Evolutionary conservation across 2,329 filamentous ascomycete genomes (phyloP).

Genomic region (Neoscytalidium dimidiatum): DNA sequence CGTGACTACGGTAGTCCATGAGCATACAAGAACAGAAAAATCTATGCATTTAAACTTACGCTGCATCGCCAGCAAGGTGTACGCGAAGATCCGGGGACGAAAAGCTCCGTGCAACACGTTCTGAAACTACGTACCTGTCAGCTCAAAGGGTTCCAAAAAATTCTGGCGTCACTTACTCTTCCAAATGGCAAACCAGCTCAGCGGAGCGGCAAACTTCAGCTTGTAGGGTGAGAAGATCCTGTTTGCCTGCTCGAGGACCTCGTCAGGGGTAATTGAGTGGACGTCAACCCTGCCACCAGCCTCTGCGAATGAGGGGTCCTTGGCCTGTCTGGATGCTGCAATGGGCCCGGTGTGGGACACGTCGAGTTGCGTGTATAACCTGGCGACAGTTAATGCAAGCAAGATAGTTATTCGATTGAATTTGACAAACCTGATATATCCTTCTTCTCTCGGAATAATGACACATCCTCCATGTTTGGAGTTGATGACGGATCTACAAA

Average conservation of each 20-base stretch:
- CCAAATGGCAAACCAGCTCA: slow-evolving; percentile 42
- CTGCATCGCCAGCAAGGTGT: slow-evolving; percentile 36
- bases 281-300: slow-evolving; percentile 32
- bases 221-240: slow-evolving; percentile 37
- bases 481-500: slow-evolving; percentile 20
- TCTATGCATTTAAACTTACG: slow-evolving; percentile 25
- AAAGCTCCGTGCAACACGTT: slow-evolving; percentile 35
- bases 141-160: too few relatives aligned
- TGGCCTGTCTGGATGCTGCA: slow-evolving; percentile 21
- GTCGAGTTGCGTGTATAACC: slow-evolving; percentile 35
- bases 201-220: slow-evolving; percentile 32
- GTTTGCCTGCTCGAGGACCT: slow-evolving; percentile 37
- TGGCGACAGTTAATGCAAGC: slow-evolving; percentile 28
- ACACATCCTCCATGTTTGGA: slow-evolving; percentile 34
- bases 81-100: slow-evolving; percentile 34
- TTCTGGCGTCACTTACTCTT: slow-evolving; percentile 17
- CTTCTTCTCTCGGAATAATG: slow-evolving; percentile 38
- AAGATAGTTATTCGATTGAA: not conserved
- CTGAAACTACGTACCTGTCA: slow-evolving; percentile 26
- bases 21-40: not conserved
- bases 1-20: slow-evolving; percentile 25
- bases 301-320: slow-evolving; percentile 29
- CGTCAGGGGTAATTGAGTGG: slow-evolving; percentile 39
- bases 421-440: slow-evolving; percentile 24
- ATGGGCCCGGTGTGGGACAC: slow-evolving; percentile 26